These are phyloP conservation scores for Colletotrichum falcatum DNA, from an alignment of 2,329 filamentous ascomycete species.

Conservation along the genomic window DNA sequence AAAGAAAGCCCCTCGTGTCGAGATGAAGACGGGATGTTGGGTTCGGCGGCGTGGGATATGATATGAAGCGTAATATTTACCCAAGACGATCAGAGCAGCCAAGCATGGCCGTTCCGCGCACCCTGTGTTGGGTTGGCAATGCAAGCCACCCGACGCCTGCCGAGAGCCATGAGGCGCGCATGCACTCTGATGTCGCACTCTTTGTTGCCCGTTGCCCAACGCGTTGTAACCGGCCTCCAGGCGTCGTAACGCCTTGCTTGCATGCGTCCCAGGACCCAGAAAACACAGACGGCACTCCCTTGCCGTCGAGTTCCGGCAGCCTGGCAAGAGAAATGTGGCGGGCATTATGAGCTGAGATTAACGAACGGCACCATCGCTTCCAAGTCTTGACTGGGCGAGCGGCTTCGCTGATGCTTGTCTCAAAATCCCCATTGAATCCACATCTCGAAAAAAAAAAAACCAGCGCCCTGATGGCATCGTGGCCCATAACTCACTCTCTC, in stretches of 20 bases:
- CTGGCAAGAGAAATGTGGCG: conserved; percentile 10
- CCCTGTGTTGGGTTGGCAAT: conserved; percentile 35
- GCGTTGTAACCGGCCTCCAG: not conserved
- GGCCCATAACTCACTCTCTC: conserved; percentile 16
- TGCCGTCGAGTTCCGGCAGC: not conserved
- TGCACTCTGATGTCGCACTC: not conserved
- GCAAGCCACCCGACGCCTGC: conserved; percentile 37
- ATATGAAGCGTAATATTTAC: not conserved
- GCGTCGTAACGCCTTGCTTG: not conserved
- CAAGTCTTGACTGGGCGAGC: not conserved
- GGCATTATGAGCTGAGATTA: conserved; percentile 5
- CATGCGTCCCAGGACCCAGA: conserved; percentile 1
- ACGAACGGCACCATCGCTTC: not conserved
- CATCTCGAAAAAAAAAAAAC: not conserved
- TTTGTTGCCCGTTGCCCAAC: not conserved
- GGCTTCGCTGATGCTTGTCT: not conserved
- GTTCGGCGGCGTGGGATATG: not conserved
- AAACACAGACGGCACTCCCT: not conserved
- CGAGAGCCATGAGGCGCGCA: conserved; percentile 14
- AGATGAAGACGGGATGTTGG: not conserved
- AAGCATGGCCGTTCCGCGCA: conserved; percentile 21
- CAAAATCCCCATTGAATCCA: not conserved
- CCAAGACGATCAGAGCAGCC: not conserved
- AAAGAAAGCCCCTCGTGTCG: not conserved
- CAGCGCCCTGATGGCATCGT: conserved; percentile 9